Percentiles rank a stretch among this genome's conserved stretches.
phyloP scores from a whole-genome alignment of 116 monocot species.

The Phalaenopsis hybrid region DNA sequence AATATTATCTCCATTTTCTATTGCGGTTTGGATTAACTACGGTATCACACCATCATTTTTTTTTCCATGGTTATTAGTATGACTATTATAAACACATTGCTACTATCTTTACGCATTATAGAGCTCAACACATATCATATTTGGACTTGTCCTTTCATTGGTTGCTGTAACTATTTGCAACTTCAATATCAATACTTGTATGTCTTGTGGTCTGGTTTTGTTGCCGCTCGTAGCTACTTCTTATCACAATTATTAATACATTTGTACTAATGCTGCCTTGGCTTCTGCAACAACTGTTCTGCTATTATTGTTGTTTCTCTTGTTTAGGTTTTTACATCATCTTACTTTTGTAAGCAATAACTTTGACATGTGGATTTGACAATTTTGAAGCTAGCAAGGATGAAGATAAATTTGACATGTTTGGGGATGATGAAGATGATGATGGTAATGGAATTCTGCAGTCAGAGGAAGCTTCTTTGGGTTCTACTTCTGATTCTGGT shows the following conservation, averaged over 20 bases:
- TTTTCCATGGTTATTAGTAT: no score
- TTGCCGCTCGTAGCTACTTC: background rate
- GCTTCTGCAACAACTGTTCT: background rate
- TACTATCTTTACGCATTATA: no score
- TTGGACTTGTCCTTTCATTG: background rate
- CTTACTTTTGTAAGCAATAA: background rate
- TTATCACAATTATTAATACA: background rate
- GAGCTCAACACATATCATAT: background rate
- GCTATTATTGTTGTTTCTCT: background rate
- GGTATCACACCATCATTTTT: background rate
- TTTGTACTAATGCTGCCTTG: background rate
- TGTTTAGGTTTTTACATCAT: background rate
- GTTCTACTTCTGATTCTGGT: constrained; percentile 10
- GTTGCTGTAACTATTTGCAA: background rate
- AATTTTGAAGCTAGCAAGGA: constrained; percentile 19
- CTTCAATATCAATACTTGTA: background rate
- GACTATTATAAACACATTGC: no score
- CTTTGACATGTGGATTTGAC: background rate
- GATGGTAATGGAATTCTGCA: constrained; percentile 18
- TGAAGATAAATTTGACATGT: constrained; percentile 57
- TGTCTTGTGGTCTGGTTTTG: background rate
- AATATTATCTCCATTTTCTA: no score
- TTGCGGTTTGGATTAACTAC: background rate
- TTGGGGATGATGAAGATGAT: constrained; percentile 59
- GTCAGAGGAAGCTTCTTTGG: constrained; percentile 12